Conservation (phyloP, 768 basidiomycete genomes). For the Rhodotorula paludigena region DNA sequence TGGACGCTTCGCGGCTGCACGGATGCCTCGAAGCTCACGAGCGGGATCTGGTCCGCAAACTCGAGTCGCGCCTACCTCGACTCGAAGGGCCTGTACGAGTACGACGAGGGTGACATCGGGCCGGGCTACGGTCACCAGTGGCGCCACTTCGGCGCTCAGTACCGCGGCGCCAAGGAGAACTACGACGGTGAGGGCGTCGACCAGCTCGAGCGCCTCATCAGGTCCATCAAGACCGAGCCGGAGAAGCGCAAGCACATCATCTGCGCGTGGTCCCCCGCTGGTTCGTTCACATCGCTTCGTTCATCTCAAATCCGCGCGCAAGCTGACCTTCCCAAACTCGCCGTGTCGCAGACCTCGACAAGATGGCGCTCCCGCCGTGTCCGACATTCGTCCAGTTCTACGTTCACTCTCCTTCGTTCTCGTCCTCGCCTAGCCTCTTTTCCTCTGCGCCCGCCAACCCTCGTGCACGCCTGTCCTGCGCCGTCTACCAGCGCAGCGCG, state of each 20-base stretch:
- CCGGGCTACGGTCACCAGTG: slow-evolving; percentile 73
- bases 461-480: slow-evolving; percentile 81
- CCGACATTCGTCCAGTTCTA: slow-evolving; percentile 99
- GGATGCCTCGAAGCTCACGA: slow-evolving; percentile 74
- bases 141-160: slow-evolving; percentile 42
- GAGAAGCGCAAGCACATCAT: slow-evolving; percentile 89
- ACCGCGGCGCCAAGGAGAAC: slow-evolving; percentile 49
- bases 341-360: slow-evolving; percentile 63
- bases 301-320: not conserved
- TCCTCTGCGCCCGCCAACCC: slow-evolving; percentile 50
- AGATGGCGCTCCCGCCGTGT: slow-evolving; percentile 95
- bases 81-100: slow-evolving; percentile 68
- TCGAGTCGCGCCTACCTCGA: slow-evolving; percentile 81
- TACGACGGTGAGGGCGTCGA: slow-evolving; percentile 57
- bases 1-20: slow-evolving; percentile 88
- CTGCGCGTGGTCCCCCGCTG: slow-evolving; percentile 94
- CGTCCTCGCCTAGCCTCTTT: too few relatives aligned
- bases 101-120: slow-evolving; percentile 84
- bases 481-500: slow-evolving; percentile 96
- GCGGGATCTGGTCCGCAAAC: slow-evolving; percentile 95
- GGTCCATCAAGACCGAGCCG: slow-evolving; percentile 84
- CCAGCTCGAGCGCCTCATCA: slow-evolving; percentile 79
- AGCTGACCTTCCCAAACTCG: not conserved
- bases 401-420: slow-evolving; percentile 75
- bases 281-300: slow-evolving; percentile 51